Percentiles rank a stretch among this genome's conserved stretches.
phyloP scores from a whole-genome alignment of 2,329 filamentous ascomycete species.

The Thelonectria rubi region DNA sequence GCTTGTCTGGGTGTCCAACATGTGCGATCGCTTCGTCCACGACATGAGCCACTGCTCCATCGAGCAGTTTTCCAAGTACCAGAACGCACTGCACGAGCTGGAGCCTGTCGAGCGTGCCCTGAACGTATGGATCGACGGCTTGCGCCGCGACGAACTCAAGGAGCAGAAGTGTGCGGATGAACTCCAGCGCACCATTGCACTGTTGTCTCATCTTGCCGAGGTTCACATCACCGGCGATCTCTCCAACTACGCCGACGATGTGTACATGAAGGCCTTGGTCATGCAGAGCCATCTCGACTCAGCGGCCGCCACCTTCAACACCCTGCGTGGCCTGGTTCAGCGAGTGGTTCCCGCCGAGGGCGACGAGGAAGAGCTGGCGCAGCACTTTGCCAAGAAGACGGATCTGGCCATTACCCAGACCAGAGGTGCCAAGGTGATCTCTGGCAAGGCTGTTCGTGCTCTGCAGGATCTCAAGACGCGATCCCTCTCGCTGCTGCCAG shows the following conservation, averaged over 20 bases:
- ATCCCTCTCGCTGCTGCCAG: constrained; percentile 75
- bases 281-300: constrained; percentile 86
- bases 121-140: constrained; percentile 85
- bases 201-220: constrained; percentile 87
- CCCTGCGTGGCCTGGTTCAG: constrained; percentile 73
- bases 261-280: constrained; percentile 79
- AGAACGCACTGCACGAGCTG: constrained; percentile 84
- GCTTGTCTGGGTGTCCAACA: constrained; percentile 81
- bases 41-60: constrained; percentile 81
- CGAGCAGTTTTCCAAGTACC: constrained; percentile 80
- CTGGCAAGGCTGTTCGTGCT: constrained; percentile 79
- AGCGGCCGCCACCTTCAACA: constrained; percentile 72
- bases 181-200: constrained; percentile 82
- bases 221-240: constrained; percentile 77
- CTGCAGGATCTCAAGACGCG: constrained; percentile 80
- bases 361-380: constrained; percentile 70
- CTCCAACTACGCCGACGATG: constrained; percentile 78
- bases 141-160: constrained; percentile 86
- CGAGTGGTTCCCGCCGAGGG: constrained; percentile 62
- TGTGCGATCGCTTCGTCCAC: constrained; percentile 85
- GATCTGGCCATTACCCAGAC: constrained; percentile 79
- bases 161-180: constrained; percentile 84
- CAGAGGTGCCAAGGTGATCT: constrained; percentile 83
- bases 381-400: constrained; percentile 74
- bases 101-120: constrained; percentile 90